A percentile compares a stretch with the other conserved stretches of the same genome.
Evolutionary conservation across 2,329 filamentous ascomycete genomes (phyloP).

Genomic region (Colletotrichum tanaceti): DNA sequence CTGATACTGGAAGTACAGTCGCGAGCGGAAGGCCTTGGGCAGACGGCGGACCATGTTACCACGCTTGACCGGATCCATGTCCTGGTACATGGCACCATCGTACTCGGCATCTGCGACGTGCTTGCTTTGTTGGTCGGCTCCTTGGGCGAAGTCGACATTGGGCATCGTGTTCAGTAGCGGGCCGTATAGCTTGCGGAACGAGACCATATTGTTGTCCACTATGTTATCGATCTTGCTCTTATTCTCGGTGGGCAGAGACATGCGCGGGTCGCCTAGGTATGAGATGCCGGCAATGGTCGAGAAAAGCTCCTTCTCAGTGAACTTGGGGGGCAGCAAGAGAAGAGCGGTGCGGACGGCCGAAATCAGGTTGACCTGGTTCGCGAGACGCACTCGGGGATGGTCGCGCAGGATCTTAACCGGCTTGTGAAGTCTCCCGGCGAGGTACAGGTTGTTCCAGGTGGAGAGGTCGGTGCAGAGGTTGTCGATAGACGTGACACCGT

Average conservation of each 20-base stretch:
- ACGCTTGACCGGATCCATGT: constrained; percentile 91
- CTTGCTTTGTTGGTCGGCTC: constrained; percentile 60
- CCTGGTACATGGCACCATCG: constrained; percentile 80
- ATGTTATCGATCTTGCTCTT: constrained; percentile 95
- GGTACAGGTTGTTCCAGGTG: constrained; percentile 93
- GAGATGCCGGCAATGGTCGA: constrained; percentile 91
- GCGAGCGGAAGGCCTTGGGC: constrained; percentile 86
- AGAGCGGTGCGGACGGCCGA: constrained; percentile 91
- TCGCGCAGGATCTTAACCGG: constrained; percentile 98
- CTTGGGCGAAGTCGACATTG: constrained; percentile 82
- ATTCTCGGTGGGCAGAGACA: constrained; percentile 90
- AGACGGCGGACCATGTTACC: constrained; percentile 97
- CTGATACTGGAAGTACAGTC: constrained; percentile 95
- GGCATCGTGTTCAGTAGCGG: constrained; percentile 90
- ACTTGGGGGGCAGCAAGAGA: constrained; percentile 83
- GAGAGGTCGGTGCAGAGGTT: constrained; percentile 88
- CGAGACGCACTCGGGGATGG: constrained; percentile 89
- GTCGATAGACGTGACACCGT: constrained; percentile 94
- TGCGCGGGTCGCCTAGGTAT: constrained; percentile 96
- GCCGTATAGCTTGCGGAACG: constrained; percentile 91
- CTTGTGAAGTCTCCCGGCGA: constrained; percentile 96
- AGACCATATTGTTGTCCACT: constrained; percentile 87
- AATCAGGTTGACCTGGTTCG: constrained; percentile 95
- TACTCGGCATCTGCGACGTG: constrained; percentile 64
- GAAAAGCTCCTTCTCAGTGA: constrained; percentile 90